Evolutionary conservation across 495 filamentous ascomycete genomes (phyloP), one percentile per base, ranked within the genome.

Genomic region (Staphylotrichum longicolle): DNA sequence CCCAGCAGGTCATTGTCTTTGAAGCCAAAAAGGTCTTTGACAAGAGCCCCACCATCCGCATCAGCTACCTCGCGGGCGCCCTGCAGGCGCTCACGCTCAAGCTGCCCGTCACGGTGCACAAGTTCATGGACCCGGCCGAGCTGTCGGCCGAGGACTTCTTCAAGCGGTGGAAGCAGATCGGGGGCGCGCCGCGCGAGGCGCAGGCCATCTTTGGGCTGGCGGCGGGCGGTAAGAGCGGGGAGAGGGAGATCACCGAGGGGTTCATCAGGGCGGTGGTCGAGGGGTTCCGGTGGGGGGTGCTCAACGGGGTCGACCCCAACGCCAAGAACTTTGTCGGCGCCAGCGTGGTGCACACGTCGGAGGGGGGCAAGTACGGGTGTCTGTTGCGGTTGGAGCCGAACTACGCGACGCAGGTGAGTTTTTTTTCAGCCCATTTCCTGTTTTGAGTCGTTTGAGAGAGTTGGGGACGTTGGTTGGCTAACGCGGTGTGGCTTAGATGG

Each of bases 91-190:
- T 97, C 37, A 98, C 94, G 0, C 81, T 99, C 12, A 91, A 92
- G 71, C 82, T 99, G 4, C 95, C 95, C 0, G 85, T 99, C 4
- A 77, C 90, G 3, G 84, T 91, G 60, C 93, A 96, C 70, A 95
- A 97, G 65, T 99, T 94, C 75, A 96, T 98, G 92, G 92, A 96
- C 60, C 85, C 89, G 0, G 93, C 95, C 0, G 83, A 89, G 44
- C 74, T 99, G 42, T 82, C 82, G 8, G 85, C 86, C 0, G 94
- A 97, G 52, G 94, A 98, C 62, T 99, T 98, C 76, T 99, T 99
- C 79, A 97, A 94, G 79, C 82, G 95, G 27, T 99, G 95, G 95
- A 91, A 94, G 74, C 95, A 99, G 73, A 98, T 99, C 67, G 95
- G 95, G 15, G 91, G 89, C 7, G 81, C 81, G 3, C 89, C 92